Evolutionary conservation across 1,284 basidiomycete species (phyloP).

Genomic region (Macrocybe sp.): DNA sequence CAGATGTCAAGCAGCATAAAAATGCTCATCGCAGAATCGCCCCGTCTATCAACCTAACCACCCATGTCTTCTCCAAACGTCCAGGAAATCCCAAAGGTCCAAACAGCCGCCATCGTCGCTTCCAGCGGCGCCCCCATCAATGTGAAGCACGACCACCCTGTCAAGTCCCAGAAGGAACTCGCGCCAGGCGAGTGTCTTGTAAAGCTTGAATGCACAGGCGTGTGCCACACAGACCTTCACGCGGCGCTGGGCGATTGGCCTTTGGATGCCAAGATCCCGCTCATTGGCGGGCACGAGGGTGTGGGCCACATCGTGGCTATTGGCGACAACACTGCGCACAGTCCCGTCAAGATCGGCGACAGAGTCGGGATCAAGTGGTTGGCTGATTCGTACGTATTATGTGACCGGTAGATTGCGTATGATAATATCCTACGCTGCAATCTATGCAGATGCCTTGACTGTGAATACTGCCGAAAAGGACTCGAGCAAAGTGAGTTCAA

Average conservation of each 20-base stretch:
- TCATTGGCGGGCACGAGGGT: constrained; percentile 86
- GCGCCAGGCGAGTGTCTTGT: constrained; percentile 79
- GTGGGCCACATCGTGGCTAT: constrained; percentile 77
- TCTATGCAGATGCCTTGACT: constrained; percentile 42
- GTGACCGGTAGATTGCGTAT: not conserved
- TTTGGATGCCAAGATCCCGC: constrained; percentile 57
- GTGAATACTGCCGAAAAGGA: constrained; percentile 72
- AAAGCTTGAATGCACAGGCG: constrained; percentile 70
- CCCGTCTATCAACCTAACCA: not conserved
- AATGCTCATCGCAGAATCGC: too few species aligned
- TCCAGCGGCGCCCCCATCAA: constrained; percentile 37
- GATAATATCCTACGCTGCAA: not conserved
- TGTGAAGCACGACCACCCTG: constrained; percentile 47
- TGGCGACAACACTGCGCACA: constrained; percentile 56
- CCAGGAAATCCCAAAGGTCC: constrained; percentile 49
- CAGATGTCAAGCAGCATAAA: too few species aligned
- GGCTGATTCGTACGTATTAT: constrained; percentile 50
- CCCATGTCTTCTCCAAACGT: constrained; percentile 12
- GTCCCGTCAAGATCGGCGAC: constrained; percentile 69
- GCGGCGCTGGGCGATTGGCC: constrained; percentile 74
- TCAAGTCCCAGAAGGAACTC: constrained; percentile 63
- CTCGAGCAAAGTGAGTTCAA: constrained; percentile 58
- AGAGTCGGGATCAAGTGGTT: constrained; percentile 89
- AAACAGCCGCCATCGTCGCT: constrained; percentile 59
- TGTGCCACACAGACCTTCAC: constrained; percentile 80